Percentiles rank a stretch among this genome's conserved stretches.
phyloP scores from a whole-genome alignment of 805 yeast genomes.

The Geotrichum ghanense region DNA sequence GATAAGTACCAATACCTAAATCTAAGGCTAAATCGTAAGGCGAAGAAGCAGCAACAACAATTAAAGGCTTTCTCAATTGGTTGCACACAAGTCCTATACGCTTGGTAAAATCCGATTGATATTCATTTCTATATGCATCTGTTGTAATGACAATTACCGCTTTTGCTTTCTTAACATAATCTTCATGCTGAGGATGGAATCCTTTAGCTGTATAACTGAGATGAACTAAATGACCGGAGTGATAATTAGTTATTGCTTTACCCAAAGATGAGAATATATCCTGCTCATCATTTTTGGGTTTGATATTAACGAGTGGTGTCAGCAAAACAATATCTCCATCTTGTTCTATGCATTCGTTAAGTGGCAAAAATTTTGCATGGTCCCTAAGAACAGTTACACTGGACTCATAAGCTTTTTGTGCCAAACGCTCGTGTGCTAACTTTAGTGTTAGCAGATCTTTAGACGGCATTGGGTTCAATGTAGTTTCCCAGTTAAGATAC shows the following conservation, averaged over 20 bases:
- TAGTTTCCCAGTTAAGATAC: conserved; percentile 35
- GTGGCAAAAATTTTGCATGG: conserved; percentile 33
- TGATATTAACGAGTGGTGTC: conserved; percentile 29
- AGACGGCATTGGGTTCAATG: conserved; percentile 27
- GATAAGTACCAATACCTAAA: conserved; percentile 40
- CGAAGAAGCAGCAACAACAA: conserved; percentile 48
- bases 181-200: conserved; percentile 45
- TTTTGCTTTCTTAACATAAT: conserved; percentile 38
- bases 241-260: conserved; percentile 30
- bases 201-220: conserved; percentile 43
- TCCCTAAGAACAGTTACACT: conserved; percentile 46
- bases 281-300: conserved; percentile 37
- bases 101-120: conserved; percentile 50
- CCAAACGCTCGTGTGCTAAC: conserved; percentile 32
- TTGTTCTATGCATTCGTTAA: conserved; percentile 30
- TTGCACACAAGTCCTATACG: conserved; percentile 46
- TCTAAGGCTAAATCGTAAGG: conserved; percentile 53
- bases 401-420: conserved; percentile 36
- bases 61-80: conserved; percentile 37
- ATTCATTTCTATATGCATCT: conserved; percentile 48
- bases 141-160: conserved; percentile 36
- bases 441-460: conserved; percentile 23
- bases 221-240: conserved; percentile 39
- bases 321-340: conserved; percentile 22
- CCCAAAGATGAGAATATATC: conserved; percentile 35